These are phyloP conservation scores for Aphanomyces stellatus DNA, from an alignment of 352 stramenopile species.

Conservation along the genomic window DNA sequence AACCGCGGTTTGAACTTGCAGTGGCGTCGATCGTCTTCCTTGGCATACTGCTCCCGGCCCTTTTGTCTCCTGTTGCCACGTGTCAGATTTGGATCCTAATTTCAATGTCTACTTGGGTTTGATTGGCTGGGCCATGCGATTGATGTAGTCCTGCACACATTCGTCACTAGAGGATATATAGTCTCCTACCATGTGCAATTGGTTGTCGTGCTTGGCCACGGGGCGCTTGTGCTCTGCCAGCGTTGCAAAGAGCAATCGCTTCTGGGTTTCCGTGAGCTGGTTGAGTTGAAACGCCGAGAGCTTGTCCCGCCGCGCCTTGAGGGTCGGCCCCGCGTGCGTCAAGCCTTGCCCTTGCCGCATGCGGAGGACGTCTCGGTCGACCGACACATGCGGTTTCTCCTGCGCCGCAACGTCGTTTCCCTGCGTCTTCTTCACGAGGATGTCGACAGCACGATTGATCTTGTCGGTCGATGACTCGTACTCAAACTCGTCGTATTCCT, in stretches of 20 bases:
- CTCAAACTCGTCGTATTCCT: constrained; percentile 45
- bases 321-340: constrained; percentile 22
- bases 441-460: constrained; percentile 22
- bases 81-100: constrained; percentile 44
- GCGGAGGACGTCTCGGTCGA: constrained; percentile 33
- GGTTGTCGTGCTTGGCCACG: neutral
- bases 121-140: constrained; percentile 7
- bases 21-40: constrained; percentile 46
- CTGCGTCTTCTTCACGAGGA: constrained; percentile 14
- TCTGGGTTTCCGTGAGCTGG: constrained; percentile 49
- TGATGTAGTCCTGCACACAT: neutral
- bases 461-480: constrained; percentile 27
- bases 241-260: constrained; percentile 51
- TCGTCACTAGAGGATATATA: neutral
- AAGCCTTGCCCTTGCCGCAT: constrained; percentile 24
- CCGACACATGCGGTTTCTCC: constrained; percentile 19
- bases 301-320: constrained; percentile 40
- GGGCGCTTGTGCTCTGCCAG: constrained; percentile 26
- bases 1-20: constrained; percentile 47
- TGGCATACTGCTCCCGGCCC: constrained; percentile 37
- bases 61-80: constrained; percentile 24
- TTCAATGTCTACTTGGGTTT: constrained; percentile 26
- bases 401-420: neutral
- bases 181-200: constrained; percentile 26
- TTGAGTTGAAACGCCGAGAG: constrained; percentile 52